phyloP scores from a whole-genome alignment of 352 stramenopile species.

The Hyaloperonospora brassicae region DNA sequence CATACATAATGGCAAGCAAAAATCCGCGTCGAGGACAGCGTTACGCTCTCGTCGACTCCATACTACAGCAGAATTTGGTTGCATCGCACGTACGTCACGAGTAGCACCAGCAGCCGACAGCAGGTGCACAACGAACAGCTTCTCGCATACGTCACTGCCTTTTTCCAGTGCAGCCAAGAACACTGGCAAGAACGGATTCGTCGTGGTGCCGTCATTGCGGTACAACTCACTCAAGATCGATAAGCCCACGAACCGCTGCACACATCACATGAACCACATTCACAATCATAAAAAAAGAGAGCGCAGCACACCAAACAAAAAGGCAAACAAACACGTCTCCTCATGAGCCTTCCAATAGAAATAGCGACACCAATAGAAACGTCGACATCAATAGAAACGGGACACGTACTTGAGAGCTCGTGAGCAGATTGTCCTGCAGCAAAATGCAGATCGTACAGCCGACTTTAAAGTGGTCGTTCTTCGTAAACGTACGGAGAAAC shows the following conservation, averaged over 20 bases:
- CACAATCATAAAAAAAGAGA: no score
- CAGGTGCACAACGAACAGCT: constrained; percentile 71
- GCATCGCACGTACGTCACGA: constrained; percentile 38
- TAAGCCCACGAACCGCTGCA: constrained; percentile 80
- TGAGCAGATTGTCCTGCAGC: constrained; percentile 87
- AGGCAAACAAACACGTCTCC: neutral
- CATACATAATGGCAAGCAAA: no score
- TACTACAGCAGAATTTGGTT: neutral
- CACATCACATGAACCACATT: no score
- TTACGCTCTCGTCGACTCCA: constrained; percentile 3
- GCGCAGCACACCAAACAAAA: neutral
- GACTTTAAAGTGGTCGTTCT: constrained; percentile 87
- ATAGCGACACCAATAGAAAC: neutral
- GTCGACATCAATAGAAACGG: neutral
- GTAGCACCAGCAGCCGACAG: constrained; percentile 35
- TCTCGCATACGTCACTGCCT: constrained; percentile 59
- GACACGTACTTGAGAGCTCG: constrained; percentile 61
- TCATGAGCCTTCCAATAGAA: neutral
- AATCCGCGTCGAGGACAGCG: no score
- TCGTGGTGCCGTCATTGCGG: constrained; percentile 56
- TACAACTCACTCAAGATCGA: constrained; percentile 83
- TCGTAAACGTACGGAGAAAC: constrained; percentile 76
- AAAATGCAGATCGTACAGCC: constrained; percentile 87
- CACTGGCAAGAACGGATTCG: constrained; percentile 84
- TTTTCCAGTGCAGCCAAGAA: constrained; percentile 81